Base-by-base conservation (phyloP, 352 stramenopile genomes). In the Globisporangium radiosum region DNA sequence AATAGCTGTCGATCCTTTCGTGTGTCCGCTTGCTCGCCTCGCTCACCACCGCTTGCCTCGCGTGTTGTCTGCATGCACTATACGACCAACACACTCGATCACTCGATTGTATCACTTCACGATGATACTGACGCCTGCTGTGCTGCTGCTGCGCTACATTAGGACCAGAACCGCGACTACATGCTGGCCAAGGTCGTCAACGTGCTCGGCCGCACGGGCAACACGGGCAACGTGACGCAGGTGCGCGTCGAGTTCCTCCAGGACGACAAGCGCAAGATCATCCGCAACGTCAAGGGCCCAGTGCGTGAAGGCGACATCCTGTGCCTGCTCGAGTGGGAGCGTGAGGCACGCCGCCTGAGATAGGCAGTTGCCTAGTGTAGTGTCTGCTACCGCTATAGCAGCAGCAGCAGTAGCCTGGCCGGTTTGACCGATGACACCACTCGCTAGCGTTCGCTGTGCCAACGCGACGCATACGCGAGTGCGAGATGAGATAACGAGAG, bases 201-300 rank as follows among this genome's bases (percentile, higher is more conserved):
- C 72, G 97, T 99, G 71, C 87, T 99, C 63, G 97, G 97, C 80
- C 96, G 97, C 78, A 99, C 97, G 62, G 97, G 97, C 73, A 99
- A 99, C 94, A 99, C 97, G 66, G 97, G 97, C 87, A 99, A 99
- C 82, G 97, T 99, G 54, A 99, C 97, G 68, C 97, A 99, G 75
- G 91, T 98, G 53, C 95, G 97, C 76, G 97, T 99, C 60, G 97
- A 99, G 83, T 99, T 99, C 83, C 91, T 99, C 69, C 95, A 99
- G 79, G 94, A 98, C 70, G 89, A 98, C 78, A 97, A 96, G 73
- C 95, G 97, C 80, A 98, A 94, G 71, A 99, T 99, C 83, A 98
- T 99, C 71, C 90, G 97, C 70, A 99, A 99, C 83, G 97, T 99
- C 69, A 99, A 99, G 90, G 97, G 97, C 76, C 97, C 96, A 55